These are phyloP conservation scores for Fraxinus sp. DNA, from an alignment of 305 asterid species.

Conservation along the genomic window DNA sequence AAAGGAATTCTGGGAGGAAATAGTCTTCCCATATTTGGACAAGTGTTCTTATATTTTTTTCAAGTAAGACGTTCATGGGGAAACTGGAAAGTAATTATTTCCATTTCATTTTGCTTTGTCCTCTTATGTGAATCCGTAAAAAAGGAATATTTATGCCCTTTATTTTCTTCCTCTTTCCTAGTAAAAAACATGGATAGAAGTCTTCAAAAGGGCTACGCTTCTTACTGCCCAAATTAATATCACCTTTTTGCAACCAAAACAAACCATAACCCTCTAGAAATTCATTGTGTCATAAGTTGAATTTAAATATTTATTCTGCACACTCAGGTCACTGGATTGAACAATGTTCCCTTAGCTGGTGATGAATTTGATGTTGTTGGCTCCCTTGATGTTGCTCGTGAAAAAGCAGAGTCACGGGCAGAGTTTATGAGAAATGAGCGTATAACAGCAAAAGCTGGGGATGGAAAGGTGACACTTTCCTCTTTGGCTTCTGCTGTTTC, in stretches of 20 bases:
- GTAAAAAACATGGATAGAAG: background rate
- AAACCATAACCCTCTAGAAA: background rate
- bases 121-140: background rate
- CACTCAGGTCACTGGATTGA: conserved; percentile 81
- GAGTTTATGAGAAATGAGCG: conserved; percentile 72
- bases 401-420: conserved; percentile 68
- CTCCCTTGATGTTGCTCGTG: conserved; percentile 88
- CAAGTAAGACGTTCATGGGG: background rate
- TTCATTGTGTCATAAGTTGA: background rate
- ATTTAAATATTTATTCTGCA: conserved; percentile 17
- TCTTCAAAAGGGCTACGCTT: background rate
- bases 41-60: background rate
- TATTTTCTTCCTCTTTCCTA: background rate
- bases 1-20: background rate
- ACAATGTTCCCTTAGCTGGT: conserved; percentile 93
- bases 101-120: background rate
- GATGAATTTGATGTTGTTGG: conserved; percentile 92
- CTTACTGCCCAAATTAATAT: background rate
- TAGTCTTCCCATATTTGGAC: background rate
- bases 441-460: conserved; percentile 87
- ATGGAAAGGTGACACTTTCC: conserved; percentile 89
- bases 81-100: background rate
- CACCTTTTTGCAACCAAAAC: background rate
- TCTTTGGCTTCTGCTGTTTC: conserved; percentile 94
- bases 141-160: background rate